phyloP scores from a whole-genome alignment of 148 eudicot genomes.

The Rhododendron mucronatum region DNA sequence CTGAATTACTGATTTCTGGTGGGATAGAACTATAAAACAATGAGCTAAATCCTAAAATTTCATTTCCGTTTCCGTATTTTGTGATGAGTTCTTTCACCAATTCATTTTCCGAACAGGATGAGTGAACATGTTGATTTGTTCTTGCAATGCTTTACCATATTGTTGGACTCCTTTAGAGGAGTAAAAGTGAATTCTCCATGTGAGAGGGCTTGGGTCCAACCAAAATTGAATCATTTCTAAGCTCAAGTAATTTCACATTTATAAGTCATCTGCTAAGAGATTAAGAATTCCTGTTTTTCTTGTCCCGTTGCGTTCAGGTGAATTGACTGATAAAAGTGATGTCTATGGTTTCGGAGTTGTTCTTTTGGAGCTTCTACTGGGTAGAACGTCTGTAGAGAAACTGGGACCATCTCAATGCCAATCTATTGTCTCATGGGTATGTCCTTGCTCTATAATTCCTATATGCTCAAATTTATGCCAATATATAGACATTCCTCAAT shows the following conservation, averaged over 20 bases:
- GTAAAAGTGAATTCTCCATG: neutral
- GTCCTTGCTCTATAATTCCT: neutral
- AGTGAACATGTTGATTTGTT: neutral
- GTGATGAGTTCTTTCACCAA: neutral
- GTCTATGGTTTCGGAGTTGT: slow-evolving; percentile 93
- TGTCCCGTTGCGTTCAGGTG: slow-evolving; percentile 35
- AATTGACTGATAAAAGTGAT: slow-evolving; percentile 91
- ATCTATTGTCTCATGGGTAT: slow-evolving; percentile 93
- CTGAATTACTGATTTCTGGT: neutral
- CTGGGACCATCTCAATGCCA: slow-evolving; percentile 70
- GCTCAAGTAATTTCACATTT: neutral
- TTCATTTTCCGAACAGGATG: neutral
- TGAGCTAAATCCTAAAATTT: neutral
- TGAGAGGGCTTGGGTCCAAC: neutral
- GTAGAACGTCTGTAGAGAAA: slow-evolving; percentile 81
- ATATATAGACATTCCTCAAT: neutral
- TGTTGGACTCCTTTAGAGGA: neutral
- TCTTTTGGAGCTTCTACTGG: slow-evolving; percentile 84
- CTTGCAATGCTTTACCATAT: neutral
- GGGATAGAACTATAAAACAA: neutral
- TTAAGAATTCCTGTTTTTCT: slow-evolving; percentile 1
- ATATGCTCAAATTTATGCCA: neutral
- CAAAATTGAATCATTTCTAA: neutral
- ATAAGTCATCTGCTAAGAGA: neutral
- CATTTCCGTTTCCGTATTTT: neutral